Evolutionary conservation across 768 basidiomycete genomes (phyloP).

Genomic region (Naematelia aurantialba): DNA sequence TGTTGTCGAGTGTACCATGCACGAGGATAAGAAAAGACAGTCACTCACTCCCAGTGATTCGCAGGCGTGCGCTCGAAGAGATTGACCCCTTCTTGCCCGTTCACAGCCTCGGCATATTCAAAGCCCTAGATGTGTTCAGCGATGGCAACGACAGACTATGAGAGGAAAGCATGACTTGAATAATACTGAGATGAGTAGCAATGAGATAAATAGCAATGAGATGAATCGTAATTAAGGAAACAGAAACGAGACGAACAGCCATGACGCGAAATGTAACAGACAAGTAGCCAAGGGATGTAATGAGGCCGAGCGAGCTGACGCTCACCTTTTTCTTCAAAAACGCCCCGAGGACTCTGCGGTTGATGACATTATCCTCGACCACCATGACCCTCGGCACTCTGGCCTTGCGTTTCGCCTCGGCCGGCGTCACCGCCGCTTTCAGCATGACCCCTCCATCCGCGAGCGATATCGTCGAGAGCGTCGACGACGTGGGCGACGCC

Average conservation of each 20-base stretch:
- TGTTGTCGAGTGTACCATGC: background rate
- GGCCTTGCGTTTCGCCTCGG: conserved; percentile 56
- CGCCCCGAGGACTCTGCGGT: conserved; percentile 73
- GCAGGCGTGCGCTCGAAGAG: conserved; percentile 60
- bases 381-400: conserved; percentile 66
- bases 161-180: background rate
- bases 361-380: conserved; percentile 84
- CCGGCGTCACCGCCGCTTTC: conserved; percentile 61
- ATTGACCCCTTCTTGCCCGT: conserved; percentile 79
- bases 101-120: conserved; percentile 70
- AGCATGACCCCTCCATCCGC: conserved; percentile 62
- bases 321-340: conserved; percentile 50
- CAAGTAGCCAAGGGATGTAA: background rate
- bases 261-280: background rate
- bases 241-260: background rate
- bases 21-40: background rate
- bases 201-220: no score
- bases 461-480: conserved; percentile 48
- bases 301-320: background rate
- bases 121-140: conserved; percentile 57
- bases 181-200: no score
- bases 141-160: no score
- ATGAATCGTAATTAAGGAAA: background rate
- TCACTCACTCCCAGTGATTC: conserved; percentile 78
- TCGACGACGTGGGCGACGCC: conserved; percentile 42